Percentiles rank a stretch among this genome's conserved stretches.
These are phyloP conservation scores for Paramyrothecium sp. DNA, from an alignment of 2,329 filamentous ascomycete species.

Conservation along the genomic window DNA sequence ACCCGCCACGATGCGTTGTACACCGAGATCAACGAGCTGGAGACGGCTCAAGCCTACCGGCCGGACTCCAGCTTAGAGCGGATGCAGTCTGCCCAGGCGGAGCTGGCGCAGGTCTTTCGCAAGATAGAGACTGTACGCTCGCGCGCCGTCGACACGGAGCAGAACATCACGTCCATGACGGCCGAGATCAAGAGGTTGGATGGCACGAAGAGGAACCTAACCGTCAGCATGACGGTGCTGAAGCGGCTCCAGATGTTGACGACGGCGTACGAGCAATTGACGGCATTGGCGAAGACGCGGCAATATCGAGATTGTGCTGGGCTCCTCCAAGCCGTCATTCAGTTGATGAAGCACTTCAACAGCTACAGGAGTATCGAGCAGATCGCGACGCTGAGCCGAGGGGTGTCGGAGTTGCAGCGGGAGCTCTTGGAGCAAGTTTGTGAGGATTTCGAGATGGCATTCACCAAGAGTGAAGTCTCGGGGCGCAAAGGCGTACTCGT, in stretches of 20 bases:
- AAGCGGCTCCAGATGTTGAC: conserved; percentile 98
- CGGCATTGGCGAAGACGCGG: conserved; percentile 75
- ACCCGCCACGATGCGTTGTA: conserved; percentile 81
- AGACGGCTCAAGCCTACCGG: conserved; percentile 77
- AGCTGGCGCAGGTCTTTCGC: conserved; percentile 85
- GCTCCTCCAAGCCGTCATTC: conserved; percentile 88
- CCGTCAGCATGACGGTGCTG: conserved; percentile 94
- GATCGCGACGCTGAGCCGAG: conserved; percentile 88
- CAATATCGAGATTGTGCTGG: conserved; percentile 96
- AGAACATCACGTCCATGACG: conserved; percentile 97
- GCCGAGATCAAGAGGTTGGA: conserved; percentile 97
- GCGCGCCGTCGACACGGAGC: conserved; percentile 87
- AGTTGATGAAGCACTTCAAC: conserved; percentile 98
- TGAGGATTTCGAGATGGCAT: conserved; percentile 95
- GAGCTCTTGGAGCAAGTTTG: conserved; percentile 97
- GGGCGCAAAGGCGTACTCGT: conserved; percentile 68
- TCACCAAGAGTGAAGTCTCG: conserved; percentile 81
- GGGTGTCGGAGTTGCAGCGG: conserved; percentile 89
- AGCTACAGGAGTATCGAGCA: conserved; percentile 97
- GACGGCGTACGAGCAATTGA: conserved; percentile 95
- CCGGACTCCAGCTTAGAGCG: conserved; percentile 85
- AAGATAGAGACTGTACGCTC: conserved; percentile 93
- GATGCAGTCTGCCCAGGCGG: conserved; percentile 87
- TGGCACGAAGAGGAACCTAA: conserved; percentile 93
- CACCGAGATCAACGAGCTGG: conserved; percentile 69